Base-by-base conservation (phyloP, 306 rosid genomes). In the Argentina anserina region DNA sequence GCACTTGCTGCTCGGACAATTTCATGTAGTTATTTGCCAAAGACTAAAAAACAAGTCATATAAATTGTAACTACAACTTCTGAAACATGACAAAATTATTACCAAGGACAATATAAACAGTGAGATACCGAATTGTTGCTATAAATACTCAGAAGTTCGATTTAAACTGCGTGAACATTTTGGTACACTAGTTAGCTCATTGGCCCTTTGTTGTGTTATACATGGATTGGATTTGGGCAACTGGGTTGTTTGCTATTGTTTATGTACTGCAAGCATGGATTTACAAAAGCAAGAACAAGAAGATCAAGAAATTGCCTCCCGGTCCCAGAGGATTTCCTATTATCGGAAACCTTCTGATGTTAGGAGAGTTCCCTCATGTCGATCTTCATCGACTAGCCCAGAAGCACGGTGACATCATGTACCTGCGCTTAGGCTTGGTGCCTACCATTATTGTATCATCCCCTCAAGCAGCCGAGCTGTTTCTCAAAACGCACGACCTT, bases 261-360 rank as follows among this genome's bases (percentile, higher is more conserved):
- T 80, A 1, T 73, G 12, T 87, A 39, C 79, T 83, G 1, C 72
- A 14, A 29, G 37, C 69, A 29, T 58, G 84, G 75, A 71, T 63
- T 45, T 55, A 74, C 77, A 67, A 61, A 80, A 72, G 26, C 80
- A 75, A 7, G 2, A 78, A 43, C 7, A 86, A 75, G 21, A 28
- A 46, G n/a, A 84, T 14, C 1, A 59, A 58, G 26, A 82, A 42
- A 41, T 70, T 87, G 61, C 95, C 97, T 56, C 92, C 91, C 3
- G 95, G 97, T 78, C 95, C 95, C 1, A 89, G 17, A 67, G 95
- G 97, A 26, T 72, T 85, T 4, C 95, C 92, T 1, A 60, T 91
- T 71, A 31, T 91, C 26, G 92, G 95, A 6, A 79, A 80, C 78
- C 85, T 91, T 52, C 90, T 71, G 39, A 45, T 68, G 78, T 39